Evolutionary conservation across 768 basidiomycete genomes (phyloP), one percentile per base, ranked within the genome.

Genomic region (Amyloporia xantha): DNA sequence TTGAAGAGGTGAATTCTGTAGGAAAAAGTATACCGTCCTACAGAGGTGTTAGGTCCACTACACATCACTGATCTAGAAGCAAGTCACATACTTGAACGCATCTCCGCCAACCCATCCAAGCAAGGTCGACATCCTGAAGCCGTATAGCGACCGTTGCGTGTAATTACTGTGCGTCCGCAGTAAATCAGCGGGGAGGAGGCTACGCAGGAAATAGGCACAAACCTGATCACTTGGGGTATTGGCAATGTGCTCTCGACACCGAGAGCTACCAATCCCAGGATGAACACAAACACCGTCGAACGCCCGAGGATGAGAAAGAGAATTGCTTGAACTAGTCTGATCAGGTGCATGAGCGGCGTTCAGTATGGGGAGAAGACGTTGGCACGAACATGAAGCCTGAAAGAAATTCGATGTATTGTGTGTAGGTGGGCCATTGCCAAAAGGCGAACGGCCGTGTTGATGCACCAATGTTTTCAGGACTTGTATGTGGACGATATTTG

Each of bases 211-310:
- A n/a, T n/a, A n/a, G n/a, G n/a, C 27, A 21, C 52, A 27, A 23
- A 82, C 90, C 84, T 90, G 49, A 89, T 73, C 35, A 92, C 69
- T 58, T 92, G 90, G 3, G 90, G 90, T 47, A 92, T 76, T 5
- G 90, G 90, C n/a, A 92, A 66, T 2, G 85, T 88, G 55, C 88
- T 91, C 65, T 91, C 90, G 21, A 92, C 69, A 11, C 91, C 90
- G 21, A 92, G 62, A 0, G 90, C 86, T 35, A 86, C 56, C 59
- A 88, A 92, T 0, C 90, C 90, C 19, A 91, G 70, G 5, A 78
- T 63, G 13, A 71, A 66, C 5, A 90, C 67, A 61, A 80, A 92
- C 24, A 76, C 30, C 15, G 77, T 63, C 3, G 75, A 81, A 27
- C 78, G 77, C 17, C 81, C 78, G 45, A 91, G 78, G 52, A 91